Percentiles rank a stretch among this genome's conserved stretches.
phyloP scores from a whole-genome alignment of 306 rosid species.

The Cucumis cinereus region DNA sequence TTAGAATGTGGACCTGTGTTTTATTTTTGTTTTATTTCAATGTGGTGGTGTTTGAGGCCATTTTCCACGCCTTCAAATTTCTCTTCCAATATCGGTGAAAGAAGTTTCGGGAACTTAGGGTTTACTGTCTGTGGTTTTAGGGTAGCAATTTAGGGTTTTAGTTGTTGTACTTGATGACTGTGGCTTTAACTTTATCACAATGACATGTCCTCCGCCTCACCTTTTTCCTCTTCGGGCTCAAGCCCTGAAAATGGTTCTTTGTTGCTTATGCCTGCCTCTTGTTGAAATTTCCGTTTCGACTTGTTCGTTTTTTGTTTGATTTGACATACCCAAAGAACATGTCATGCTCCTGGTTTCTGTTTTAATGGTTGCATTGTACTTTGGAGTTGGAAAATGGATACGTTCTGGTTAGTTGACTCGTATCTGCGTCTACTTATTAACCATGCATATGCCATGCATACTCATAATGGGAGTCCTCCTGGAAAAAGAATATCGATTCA shows the following conservation, averaged over 20 bases:
- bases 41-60: not conserved
- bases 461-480: not conserved
- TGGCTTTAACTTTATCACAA: not conserved
- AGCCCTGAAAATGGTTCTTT: not conserved
- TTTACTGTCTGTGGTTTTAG: conserved; percentile 4
- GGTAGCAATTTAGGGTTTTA: not conserved
- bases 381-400: not conserved
- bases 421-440: not conserved
- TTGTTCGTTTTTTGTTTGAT: not conserved
- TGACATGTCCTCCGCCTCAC: not conserved
- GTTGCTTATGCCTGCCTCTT: not conserved
- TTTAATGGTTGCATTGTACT: not conserved
- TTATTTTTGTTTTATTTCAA: not conserved
- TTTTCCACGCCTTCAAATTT: not conserved
- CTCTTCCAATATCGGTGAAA: not conserved
- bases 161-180: not conserved
- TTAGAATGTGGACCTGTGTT: not conserved
- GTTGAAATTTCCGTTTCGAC: not conserved
- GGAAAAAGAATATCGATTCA: not conserved
- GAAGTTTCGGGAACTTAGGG: conserved; percentile 1
- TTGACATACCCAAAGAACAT: not conserved
- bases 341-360: not conserved
- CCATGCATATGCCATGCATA: conserved; percentile 2
- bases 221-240: not conserved
- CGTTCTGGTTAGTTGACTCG: not conserved